These are phyloP conservation scores for Pythium aristosporum DNA, from an alignment of 352 stramenopile genomes.

Conservation along the genomic window DNA sequence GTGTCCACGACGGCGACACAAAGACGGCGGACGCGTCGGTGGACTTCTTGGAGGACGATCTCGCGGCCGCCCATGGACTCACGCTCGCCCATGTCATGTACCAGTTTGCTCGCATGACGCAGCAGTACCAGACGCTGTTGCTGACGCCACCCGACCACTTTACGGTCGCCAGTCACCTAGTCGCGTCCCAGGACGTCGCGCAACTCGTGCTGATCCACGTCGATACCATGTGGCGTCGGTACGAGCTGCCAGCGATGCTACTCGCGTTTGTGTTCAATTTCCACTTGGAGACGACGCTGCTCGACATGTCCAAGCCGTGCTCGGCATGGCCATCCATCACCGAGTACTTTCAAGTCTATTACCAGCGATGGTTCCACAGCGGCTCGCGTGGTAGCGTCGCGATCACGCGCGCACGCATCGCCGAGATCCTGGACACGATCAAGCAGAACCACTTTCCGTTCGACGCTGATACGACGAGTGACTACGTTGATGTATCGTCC, in stretches of 20 bases:
- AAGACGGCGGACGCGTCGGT: slow-evolving; percentile 13
- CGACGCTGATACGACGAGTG: slow-evolving; percentile 61
- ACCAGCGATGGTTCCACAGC: slow-evolving; percentile 57
- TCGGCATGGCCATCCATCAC: slow-evolving; percentile 57
- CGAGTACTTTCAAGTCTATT: slow-evolving; percentile 70
- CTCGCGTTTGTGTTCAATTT: slow-evolving; percentile 82
- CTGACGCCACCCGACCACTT: slow-evolving; percentile 19
- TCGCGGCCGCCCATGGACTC: slow-evolving; percentile 37
- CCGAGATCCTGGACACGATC: slow-evolving; percentile 60
- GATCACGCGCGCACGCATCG: slow-evolving; percentile 36
- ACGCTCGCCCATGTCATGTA: slow-evolving; percentile 80
- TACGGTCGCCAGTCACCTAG: slow-evolving; percentile 15
- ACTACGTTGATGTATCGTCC: slow-evolving; percentile 77
- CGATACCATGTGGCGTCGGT: slow-evolving; percentile 64
- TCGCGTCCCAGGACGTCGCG: slow-evolving; percentile 28
- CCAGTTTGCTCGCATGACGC: slow-evolving; percentile 69
- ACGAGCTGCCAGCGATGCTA: slow-evolving; percentile 70
- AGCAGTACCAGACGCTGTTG: slow-evolving; percentile 54
- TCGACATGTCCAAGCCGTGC: slow-evolving; percentile 51
- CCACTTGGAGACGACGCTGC: slow-evolving; percentile 55
- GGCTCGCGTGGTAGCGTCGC: slow-evolving; percentile 1
- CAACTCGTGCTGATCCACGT: slow-evolving; percentile 50
- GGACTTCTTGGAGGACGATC: slow-evolving; percentile 34
- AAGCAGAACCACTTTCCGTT: slow-evolving; percentile 75
- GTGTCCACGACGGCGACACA: slow-evolving; percentile 20